A percentile compares a stretch with the other conserved stretches of the same genome.
phyloP scores from a whole-genome alignment of 805 yeast species.

The Candida insectorum region DNA sequence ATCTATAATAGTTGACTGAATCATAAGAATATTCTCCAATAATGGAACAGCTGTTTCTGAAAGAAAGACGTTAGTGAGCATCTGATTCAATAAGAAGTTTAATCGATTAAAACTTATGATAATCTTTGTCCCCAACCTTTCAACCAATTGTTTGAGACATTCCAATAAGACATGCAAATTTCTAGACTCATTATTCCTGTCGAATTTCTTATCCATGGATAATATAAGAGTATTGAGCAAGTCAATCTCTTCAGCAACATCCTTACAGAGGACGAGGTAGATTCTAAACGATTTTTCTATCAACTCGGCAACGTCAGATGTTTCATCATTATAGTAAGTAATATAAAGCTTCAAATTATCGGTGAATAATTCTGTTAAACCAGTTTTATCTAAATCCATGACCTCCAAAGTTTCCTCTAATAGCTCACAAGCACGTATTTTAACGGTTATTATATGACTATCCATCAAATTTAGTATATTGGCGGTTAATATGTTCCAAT shows the following conservation, averaged over 20 bases:
- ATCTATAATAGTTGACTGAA: constrained; percentile 19
- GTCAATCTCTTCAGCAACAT: constrained; percentile 16
- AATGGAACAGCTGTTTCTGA: constrained; percentile 18
- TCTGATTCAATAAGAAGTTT: constrained; percentile 26
- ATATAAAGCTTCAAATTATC: constrained; percentile 16
- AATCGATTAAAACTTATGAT: constrained; percentile 17
- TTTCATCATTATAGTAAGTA: constrained; percentile 2
- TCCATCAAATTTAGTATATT: constrained; percentile 33
- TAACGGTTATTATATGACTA: constrained; percentile 26
- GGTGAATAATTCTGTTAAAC: constrained; percentile 24
- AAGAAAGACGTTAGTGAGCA: constrained; percentile 25
- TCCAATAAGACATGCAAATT: constrained; percentile 4
- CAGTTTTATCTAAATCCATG: constrained; percentile 15
- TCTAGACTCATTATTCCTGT: constrained; percentile 7
- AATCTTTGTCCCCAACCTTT: constrained; percentile 3
- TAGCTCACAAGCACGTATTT: constrained; percentile 19
- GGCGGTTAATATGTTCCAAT: constrained; percentile 28
- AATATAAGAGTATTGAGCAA: constrained; percentile 19
- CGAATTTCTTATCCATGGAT: constrained; percentile 13
- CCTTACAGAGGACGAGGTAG: background rate
- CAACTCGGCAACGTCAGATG: constrained; percentile 1
- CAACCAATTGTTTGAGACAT: constrained; percentile 1
- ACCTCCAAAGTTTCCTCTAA: constrained; percentile 2
- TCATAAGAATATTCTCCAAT: constrained; percentile 15
- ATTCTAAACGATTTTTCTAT: constrained; percentile 1